These are phyloP conservation scores for Coprinopsis sp. DNA, from an alignment of 768 basidiomycete genomes.

Conservation along the genomic window DNA sequence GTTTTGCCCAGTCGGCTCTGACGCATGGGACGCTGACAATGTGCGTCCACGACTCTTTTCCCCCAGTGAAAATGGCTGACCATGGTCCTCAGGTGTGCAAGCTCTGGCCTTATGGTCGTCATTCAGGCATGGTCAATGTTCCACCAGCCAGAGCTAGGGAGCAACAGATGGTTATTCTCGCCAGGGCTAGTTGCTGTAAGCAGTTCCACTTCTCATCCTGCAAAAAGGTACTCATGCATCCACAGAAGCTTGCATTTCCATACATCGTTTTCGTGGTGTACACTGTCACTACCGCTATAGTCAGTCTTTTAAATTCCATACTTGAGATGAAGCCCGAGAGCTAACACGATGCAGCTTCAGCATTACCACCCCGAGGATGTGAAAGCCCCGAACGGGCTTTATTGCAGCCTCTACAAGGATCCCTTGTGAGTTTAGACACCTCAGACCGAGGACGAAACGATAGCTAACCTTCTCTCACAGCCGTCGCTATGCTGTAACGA, in stretches of 20 bases:
- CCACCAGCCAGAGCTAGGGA: conserved; percentile 4
- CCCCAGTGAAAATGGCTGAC: background rate
- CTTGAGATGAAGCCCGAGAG: background rate
- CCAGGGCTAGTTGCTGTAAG: conserved; percentile 9
- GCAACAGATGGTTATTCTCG: background rate
- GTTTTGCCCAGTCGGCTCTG: conserved; percentile 49
- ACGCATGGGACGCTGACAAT: conserved; percentile 50
- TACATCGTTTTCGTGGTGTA: conserved; percentile 40
- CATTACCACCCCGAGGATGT: conserved; percentile 20
- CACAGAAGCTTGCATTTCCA: conserved; percentile 24
- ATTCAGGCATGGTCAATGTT: conserved; percentile 17
- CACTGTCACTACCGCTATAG: conserved; percentile 31
- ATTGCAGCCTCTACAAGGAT: conserved; percentile 37
- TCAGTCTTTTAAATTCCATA: conserved; percentile 20
- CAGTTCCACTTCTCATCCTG: background rate
- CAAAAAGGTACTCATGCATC: background rate
- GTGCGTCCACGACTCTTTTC: conserved; percentile 23
- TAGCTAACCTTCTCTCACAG: conserved; percentile 10
- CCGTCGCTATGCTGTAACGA: conserved; percentile 32
- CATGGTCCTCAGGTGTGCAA: conserved; percentile 18
- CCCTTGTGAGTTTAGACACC: conserved; percentile 29
- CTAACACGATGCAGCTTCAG: conserved; percentile 13
- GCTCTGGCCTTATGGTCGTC: conserved; percentile 21
- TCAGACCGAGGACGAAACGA: background rate
- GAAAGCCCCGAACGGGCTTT: conserved; percentile 39